These are phyloP conservation scores for Breynia disticha DNA, from an alignment of 441 rosid genomes.

Conservation along the genomic window DNA sequence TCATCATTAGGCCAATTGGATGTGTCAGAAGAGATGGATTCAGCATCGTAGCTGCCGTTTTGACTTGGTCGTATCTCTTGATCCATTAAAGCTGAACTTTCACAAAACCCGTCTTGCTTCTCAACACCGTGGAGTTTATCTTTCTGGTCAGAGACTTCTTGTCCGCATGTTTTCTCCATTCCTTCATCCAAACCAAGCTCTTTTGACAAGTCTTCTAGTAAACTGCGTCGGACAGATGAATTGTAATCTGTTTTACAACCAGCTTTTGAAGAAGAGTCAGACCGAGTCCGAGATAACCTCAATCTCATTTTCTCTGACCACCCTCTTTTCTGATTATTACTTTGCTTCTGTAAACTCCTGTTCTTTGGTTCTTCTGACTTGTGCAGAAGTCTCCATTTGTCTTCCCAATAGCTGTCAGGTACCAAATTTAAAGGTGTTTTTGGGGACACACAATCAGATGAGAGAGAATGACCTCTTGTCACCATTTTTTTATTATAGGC, in stretches of 20 bases:
- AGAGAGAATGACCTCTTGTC: slow-evolving; percentile 39
- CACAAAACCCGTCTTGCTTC: slow-evolving; percentile 17
- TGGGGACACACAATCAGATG: slow-evolving; percentile 48
- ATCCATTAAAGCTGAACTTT: slow-evolving; percentile 16
- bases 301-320: slow-evolving; percentile 56
- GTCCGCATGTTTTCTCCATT: slow-evolving; percentile 18
- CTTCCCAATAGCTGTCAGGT: slow-evolving; percentile 93
- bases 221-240: slow-evolving; percentile 44
- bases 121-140: slow-evolving; percentile 17
- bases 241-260: slow-evolving; percentile 18
- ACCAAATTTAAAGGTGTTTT: slow-evolving; percentile 46
- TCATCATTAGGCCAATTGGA: slow-evolving; percentile 43
- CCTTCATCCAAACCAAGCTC: slow-evolving; percentile 43
- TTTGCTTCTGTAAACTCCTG: slow-evolving; percentile 30
- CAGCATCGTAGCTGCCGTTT: slow-evolving; percentile 53
- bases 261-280: slow-evolving; percentile 50
- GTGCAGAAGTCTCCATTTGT: slow-evolving; percentile 74
- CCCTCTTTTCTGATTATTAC: slow-evolving; percentile 38
- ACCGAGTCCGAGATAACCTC: slow-evolving; percentile 54
- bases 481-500: slow-evolving; percentile 30
- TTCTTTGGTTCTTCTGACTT: slow-evolving; percentile 49
- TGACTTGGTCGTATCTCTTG: slow-evolving; percentile 35
- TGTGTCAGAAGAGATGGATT: slow-evolving; percentile 43
- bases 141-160: slow-evolving; percentile 19
- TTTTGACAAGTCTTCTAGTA: slow-evolving; percentile 59